These are phyloP conservation scores for Phlyctochytrium bullatum DNA, from an alignment of 192 early-diverging fungal species.

Conservation along the genomic window DNA sequence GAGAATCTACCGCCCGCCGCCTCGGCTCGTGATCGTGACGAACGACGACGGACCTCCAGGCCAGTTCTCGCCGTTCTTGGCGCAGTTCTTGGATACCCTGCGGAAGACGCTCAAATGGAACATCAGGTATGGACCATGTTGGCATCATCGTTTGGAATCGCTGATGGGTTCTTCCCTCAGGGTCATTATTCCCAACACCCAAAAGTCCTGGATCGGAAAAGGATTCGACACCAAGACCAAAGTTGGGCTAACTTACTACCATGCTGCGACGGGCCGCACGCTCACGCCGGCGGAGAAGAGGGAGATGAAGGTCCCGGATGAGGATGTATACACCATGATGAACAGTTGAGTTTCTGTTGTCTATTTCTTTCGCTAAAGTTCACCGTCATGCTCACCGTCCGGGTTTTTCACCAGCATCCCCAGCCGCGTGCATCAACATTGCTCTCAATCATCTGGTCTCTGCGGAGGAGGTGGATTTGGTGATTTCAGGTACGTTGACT, in stretches of 20 bases:
- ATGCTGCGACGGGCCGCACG: slow-evolving; percentile 3
- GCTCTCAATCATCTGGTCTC: slow-evolving; percentile 33
- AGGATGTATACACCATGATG: not conserved
- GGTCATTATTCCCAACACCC: slow-evolving; percentile 39
- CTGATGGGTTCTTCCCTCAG: not conserved
- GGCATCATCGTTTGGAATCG: too few relatives aligned
- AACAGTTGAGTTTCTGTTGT: not conserved
- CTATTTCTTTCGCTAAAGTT: not conserved
- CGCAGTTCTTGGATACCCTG: not conserved
- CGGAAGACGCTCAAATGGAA: not conserved
- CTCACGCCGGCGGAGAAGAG: not conserved
- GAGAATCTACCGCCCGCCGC: too few relatives aligned
- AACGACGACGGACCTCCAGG: not conserved
- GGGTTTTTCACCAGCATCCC: slow-evolving; percentile 37
- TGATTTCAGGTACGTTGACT: not conserved
- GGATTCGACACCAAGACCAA: slow-evolving; percentile 35
- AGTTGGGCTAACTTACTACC: slow-evolving; percentile 34
- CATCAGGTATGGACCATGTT: not conserved
- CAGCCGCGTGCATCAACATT: slow-evolving; percentile 47
- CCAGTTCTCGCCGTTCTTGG: not conserved
- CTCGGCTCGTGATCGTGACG: not conserved
- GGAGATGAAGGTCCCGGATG: not conserved
- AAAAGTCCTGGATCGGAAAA: slow-evolving; percentile 50
- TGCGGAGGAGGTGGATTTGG: slow-evolving; percentile 26
- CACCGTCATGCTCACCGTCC: slow-evolving; percentile 5